phyloP scores from a whole-genome alignment of 768 basidiomycete genomes.

The Calvatia gigantea region DNA sequence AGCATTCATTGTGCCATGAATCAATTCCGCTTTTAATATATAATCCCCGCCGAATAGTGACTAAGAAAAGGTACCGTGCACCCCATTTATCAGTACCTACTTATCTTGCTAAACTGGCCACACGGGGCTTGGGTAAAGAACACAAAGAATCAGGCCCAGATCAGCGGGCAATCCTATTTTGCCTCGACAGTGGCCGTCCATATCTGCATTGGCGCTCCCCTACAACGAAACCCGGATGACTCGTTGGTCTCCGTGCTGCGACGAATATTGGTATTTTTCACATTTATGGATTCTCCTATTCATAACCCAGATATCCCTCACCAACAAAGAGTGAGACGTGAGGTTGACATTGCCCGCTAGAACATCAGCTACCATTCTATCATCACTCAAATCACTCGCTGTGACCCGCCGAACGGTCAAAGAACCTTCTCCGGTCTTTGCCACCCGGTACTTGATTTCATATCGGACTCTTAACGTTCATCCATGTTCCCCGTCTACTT shows the following conservation, averaged over 20 bases:
- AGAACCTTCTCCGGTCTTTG: conserved; percentile 3
- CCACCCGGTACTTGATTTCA: conserved; percentile 5
- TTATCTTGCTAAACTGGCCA: background rate
- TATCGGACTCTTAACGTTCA: conserved; percentile 9
- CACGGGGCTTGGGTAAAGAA: background rate
- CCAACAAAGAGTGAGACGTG: too few relatives aligned
- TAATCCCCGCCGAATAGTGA: background rate
- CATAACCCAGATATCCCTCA: too few relatives aligned
- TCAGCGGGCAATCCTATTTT: background rate
- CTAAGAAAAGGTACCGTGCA: background rate
- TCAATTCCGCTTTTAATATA: background rate
- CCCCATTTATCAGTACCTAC: background rate
- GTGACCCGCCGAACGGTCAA: conserved; percentile 1
- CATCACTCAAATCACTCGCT: background rate
- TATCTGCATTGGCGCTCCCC: background rate
- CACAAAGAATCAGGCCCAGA: background rate
- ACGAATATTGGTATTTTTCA: too few relatives aligned
- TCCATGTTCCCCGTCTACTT: background rate
- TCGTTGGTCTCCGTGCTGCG: too few relatives aligned
- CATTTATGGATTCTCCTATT: too few relatives aligned
- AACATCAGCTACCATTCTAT: background rate
- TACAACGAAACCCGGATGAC: too few relatives aligned
- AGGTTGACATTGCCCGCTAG: too few relatives aligned
- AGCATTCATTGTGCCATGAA: background rate
- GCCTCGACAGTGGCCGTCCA: background rate